A percentile compares a stretch with the other conserved stretches of the same genome.
Conservation (phyloP, 345 rosid genomes). For the Mangifera indica region DNA sequence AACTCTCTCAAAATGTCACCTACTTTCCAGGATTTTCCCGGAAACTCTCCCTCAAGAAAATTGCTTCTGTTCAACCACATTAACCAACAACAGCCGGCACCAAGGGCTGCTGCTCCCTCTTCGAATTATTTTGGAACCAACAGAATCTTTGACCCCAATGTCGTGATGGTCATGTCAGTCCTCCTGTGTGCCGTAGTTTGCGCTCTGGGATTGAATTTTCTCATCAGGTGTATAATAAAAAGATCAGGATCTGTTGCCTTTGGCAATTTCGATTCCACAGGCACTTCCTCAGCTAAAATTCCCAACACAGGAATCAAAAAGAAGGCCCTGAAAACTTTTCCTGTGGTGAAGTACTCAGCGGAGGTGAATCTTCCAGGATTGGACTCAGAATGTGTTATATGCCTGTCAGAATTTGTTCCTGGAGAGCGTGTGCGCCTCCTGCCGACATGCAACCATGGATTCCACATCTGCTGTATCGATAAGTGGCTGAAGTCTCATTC, state of each 20-base stretch:
- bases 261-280: constrained; percentile 1
- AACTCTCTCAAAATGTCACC: background rate
- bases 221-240: constrained; percentile 58
- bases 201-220: constrained; percentile 62
- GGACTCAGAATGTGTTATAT: constrained; percentile 18
- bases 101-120: constrained; percentile 32
- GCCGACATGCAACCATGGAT: constrained; percentile 70
- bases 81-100: constrained; percentile 11
- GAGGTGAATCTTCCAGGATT: constrained; percentile 5
- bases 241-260: constrained; percentile 39
- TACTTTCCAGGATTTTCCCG: constrained; percentile 14
- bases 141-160: constrained; percentile 59
- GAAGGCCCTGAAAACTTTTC: constrained; percentile 56
- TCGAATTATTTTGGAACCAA: constrained; percentile 24
- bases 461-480: constrained; percentile 62
- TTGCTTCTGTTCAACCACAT: constrained; percentile 30
- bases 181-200: constrained; percentile 73
- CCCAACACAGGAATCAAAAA: constrained; percentile 68
- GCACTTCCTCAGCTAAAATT: constrained; percentile 31
- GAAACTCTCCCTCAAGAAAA: constrained; percentile 29
- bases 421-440: constrained; percentile 38
- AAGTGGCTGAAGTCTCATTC: constrained; percentile 64
- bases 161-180: constrained; percentile 68
- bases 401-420: constrained; percentile 7
- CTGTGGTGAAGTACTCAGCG: constrained; percentile 5